Percentiles rank a stretch among this genome's conserved stretches.
These are phyloP conservation scores for Pleurotus platypus DNA, from an alignment of 768 basidiomycete genomes.

Conservation along the genomic window DNA sequence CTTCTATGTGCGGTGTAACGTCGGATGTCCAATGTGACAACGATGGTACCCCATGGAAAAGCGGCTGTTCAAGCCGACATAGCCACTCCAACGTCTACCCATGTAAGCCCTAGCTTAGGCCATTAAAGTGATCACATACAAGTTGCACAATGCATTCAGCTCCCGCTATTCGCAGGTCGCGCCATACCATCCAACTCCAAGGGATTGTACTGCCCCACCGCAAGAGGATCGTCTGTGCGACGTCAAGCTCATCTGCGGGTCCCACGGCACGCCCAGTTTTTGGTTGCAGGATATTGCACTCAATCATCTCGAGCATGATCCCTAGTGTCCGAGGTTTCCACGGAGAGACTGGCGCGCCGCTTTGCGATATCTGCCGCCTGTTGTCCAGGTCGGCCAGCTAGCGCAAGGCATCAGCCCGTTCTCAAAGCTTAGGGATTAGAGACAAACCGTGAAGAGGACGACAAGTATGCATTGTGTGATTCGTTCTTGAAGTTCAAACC, in stretches of 20 bases:
- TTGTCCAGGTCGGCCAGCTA: constrained; percentile 15
- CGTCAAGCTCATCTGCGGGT: constrained; percentile 27
- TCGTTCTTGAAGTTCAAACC: constrained; percentile 23
- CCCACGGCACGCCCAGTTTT: constrained; percentile 14
- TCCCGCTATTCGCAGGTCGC: constrained; percentile 45
- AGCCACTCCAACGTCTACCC: constrained; percentile 53
- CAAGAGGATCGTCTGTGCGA: constrained; percentile 48
- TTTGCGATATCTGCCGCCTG: not conserved
- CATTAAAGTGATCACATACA: constrained; percentile 29
- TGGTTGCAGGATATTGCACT: constrained; percentile 30
- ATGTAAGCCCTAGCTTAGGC: not conserved
- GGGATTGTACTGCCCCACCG: constrained; percentile 52
- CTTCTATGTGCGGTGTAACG: constrained; percentile 3
- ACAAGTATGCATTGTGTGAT: constrained; percentile 36
- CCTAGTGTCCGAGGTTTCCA: constrained; percentile 47
- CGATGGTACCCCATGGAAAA: not conserved
- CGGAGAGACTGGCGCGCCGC: constrained; percentile 11
- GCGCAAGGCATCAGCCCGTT: not conserved
- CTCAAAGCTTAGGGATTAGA: not conserved
- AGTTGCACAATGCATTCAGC: constrained; percentile 45
- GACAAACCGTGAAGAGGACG: constrained; percentile 34
- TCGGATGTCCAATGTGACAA: constrained; percentile 3
- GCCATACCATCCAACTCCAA: constrained; percentile 68
- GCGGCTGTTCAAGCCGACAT: constrained; percentile 29
- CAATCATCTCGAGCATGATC: constrained; percentile 41